These are phyloP conservation scores for Pichia paraexigua DNA, from an alignment of 805 yeast species.

Conservation along the genomic window DNA sequence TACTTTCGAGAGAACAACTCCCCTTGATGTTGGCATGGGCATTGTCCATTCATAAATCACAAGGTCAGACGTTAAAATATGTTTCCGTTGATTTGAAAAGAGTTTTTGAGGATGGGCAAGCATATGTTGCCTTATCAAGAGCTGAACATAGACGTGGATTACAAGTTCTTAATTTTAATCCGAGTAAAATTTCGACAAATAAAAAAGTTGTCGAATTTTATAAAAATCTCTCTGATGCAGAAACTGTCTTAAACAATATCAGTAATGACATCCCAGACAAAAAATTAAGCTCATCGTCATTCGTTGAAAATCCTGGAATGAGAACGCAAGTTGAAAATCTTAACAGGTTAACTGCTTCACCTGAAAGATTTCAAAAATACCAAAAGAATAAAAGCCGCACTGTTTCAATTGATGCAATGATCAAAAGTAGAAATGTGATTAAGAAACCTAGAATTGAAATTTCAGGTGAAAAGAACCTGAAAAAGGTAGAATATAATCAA, in stretches of 20 bases:
- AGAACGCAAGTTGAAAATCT: slow-evolving; percentile 4
- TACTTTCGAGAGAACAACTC: slow-evolving; percentile 70
- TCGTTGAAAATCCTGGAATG: background rate
- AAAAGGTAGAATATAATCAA: background rate
- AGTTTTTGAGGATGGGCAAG: slow-evolving; percentile 89
- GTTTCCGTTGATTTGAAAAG: slow-evolving; percentile 69
- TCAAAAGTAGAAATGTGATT: background rate
- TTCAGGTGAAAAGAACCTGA: background rate
- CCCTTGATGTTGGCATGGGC: slow-evolving; percentile 97
- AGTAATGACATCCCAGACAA: background rate
- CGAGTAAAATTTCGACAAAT: slow-evolving; percentile 59
- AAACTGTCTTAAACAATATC: slow-evolving; percentile 17
- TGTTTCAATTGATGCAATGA: background rate
- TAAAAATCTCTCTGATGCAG: slow-evolving; percentile 33
- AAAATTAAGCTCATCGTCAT: background rate
- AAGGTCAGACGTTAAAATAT: slow-evolving; percentile 78
- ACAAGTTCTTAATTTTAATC: slow-evolving; percentile 69
- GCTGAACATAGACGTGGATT: slow-evolving; percentile 73
- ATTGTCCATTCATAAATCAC: slow-evolving; percentile 89
- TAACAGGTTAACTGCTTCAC: slow-evolving; percentile 1
- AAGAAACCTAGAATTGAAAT: background rate
- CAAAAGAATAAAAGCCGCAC: background rate
- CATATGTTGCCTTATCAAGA: slow-evolving; percentile 90
- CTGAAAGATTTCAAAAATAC: slow-evolving; percentile 4
- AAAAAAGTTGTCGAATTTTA: slow-evolving; percentile 67